Evolutionary conservation across 1,284 basidiomycete species (phyloP).

Genomic region (Neolentinus lepideus): DNA sequence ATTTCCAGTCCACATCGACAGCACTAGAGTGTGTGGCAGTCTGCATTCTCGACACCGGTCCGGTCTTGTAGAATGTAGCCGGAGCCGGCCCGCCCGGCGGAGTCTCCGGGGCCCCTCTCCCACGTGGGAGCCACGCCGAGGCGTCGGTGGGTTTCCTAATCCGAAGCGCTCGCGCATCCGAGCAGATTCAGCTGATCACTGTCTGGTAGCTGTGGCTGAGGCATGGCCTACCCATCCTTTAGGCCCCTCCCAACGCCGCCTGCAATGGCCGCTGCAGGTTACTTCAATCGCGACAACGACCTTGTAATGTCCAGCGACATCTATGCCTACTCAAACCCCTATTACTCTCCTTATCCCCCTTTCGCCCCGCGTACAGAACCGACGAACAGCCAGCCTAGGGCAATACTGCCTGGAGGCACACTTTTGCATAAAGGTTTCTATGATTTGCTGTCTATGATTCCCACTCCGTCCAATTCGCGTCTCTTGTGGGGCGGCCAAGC

Average conservation of each 20-base stretch:
- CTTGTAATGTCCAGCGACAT: slow-evolving; percentile 19
- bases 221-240: slow-evolving; percentile 3
- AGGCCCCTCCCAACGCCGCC: slow-evolving; percentile 9
- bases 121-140: not conserved
- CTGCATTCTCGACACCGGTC: too few species aligned
- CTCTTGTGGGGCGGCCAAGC: slow-evolving; percentile 45
- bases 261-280: slow-evolving; percentile 13
- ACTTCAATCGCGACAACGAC: slow-evolving; percentile 33
- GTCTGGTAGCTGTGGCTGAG: not conserved
- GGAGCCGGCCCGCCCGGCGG: too few species aligned
- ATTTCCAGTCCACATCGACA: too few species aligned
- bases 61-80: too few species aligned
- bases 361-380: slow-evolving; percentile 21
- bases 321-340: slow-evolving; percentile 39
- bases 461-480: slow-evolving; percentile 59
- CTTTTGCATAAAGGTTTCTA: slow-evolving; percentile 82
- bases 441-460: slow-evolving; percentile 77
- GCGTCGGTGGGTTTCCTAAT: not conserved
- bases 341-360: slow-evolving; percentile 25
- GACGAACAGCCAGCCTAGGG: slow-evolving; percentile 31
- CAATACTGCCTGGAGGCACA: slow-evolving; percentile 56
- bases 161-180: not conserved
- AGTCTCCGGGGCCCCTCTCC: not conserved
- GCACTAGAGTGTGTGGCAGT: too few species aligned
- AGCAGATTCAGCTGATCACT: not conserved